Base-by-base conservation (phyloP, 345 rosid genomes). In the Syzygium oleosum region DNA sequence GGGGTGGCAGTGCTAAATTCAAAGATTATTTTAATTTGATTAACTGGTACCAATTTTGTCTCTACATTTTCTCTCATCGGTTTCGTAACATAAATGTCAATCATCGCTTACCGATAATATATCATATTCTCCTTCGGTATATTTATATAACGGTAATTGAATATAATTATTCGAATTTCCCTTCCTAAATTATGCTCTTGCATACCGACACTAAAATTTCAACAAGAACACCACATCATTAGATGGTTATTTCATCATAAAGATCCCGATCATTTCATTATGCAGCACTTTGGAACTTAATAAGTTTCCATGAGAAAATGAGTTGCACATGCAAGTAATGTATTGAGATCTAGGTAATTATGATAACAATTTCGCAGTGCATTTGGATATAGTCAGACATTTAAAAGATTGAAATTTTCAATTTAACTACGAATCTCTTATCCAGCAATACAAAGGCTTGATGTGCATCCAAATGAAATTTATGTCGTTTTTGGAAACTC, bases 91-190 rank as follows among this genome's bases (percentile, higher is more conserved):
- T 12, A 61, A n/a, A 61, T 61, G 31, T n/a, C 34, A 61, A 61
- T 61, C 34, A n/a, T 14, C 0, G 5, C 13, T 3, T n/a, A 4
- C 1, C 0, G 3, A 0, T 14, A n/a, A 13, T n/a, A 61, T 61
- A 61, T n/a, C 10, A 61, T n/a, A 61, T 13, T 61, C 73, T 61
- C 73, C 38, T 61, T 61, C 2, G n/a, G 9, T 12, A n/a, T n/a
- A 61, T 13, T 61, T 13, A 61, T n/a, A 61, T 13, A 61, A 61
- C 1, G 6, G 34, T n/a, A n/a, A 13, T 6, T 27, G 9, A 13
- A 27, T n/a, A 61, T 61, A 61, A 25, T 13, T 13, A 5, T 61
- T 61, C 0, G 4, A n/a, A 5, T n/a, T 61, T 61, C 17, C 16
- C 73, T 61, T 61, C 38, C 73, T n/a, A 61, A n/a, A 3, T 6